Percentiles rank a stretch among this genome's conserved stretches.
These are phyloP conservation scores for Cucumis melo DNA, from an alignment of 306 rosid genomes.

Conservation along the genomic window DNA sequence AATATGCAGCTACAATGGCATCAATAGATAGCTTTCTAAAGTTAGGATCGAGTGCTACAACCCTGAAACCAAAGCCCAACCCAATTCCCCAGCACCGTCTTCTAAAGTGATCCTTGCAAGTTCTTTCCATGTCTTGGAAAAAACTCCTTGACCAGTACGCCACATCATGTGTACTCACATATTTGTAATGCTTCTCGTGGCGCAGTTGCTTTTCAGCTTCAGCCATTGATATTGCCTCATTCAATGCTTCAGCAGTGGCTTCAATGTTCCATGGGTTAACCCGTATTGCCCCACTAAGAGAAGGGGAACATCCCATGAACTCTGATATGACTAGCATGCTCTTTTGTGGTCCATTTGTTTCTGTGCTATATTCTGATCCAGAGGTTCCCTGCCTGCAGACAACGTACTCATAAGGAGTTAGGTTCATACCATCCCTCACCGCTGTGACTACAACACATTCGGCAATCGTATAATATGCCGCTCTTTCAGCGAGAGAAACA, in stretches of 20 bases:
- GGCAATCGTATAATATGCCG: constrained; percentile 33
- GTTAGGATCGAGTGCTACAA: constrained; percentile 48
- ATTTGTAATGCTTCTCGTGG: constrained; percentile 55
- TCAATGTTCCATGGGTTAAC: constrained; percentile 60
- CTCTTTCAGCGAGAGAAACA: constrained; percentile 39
- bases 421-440: constrained; percentile 63
- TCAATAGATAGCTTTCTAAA: constrained; percentile 41
- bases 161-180: constrained; percentile 55
- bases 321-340: constrained; percentile 58
- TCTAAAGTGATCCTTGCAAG: constrained; percentile 48
- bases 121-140: constrained; percentile 52
- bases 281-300: constrained; percentile 57
- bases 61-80: constrained; percentile 50
- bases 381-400: constrained; percentile 52
- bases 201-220: constrained; percentile 51
- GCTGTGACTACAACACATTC: constrained; percentile 53
- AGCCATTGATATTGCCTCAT: constrained; percentile 42
- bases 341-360: constrained; percentile 22
- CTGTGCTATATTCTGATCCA: constrained; percentile 16
- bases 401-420: constrained; percentile 49
- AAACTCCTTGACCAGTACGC: constrained; percentile 54
- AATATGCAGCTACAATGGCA: constrained; percentile 31
- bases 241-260: constrained; percentile 54
- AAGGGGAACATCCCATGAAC: constrained; percentile 60
- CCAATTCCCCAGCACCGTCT: constrained; percentile 62